phyloP scores from a whole-genome alignment of 768 basidiomycete species.

The Tricholoma flavovirens region DNA sequence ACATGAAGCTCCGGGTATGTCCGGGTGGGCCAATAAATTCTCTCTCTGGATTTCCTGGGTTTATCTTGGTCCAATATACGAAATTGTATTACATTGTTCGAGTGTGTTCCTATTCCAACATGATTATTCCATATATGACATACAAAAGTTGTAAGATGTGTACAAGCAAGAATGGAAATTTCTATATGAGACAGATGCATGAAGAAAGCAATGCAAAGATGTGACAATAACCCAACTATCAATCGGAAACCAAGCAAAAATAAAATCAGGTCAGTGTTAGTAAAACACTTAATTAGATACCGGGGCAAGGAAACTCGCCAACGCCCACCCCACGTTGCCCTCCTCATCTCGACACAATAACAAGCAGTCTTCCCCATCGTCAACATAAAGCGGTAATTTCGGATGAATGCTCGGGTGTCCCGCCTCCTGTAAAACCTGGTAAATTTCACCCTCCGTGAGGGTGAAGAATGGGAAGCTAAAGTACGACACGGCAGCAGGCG shows the following conservation, averaged over 20 bases:
- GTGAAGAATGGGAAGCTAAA: slow-evolving; percentile 74
- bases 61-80: neutral
- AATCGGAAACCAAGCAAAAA: neutral
- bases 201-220: neutral
- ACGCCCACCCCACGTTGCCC: slow-evolving; percentile 67
- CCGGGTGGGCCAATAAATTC: neutral
- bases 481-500: slow-evolving; percentile 59
- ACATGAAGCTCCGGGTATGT: no score
- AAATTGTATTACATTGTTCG: neutral
- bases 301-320: slow-evolving; percentile 77
- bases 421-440: slow-evolving; percentile 66
- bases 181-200: neutral
- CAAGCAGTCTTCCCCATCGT: slow-evolving; percentile 73
- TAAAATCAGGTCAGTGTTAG: neutral
- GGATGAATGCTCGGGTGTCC: slow-evolving; percentile 74
- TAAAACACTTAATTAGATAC: slow-evolving; percentile 16
- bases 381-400: slow-evolving; percentile 71
- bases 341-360: slow-evolving; percentile 57
- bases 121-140: neutral
- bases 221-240: neutral
- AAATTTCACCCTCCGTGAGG: slow-evolving; percentile 54
- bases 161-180: neutral
- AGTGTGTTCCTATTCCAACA: neutral
- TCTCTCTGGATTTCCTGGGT: neutral
- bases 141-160: neutral